These are phyloP conservation scores for Urochloa ruziziensis DNA, from an alignment of 176 grass and related monocot genomes.

Conservation along the genomic window DNA sequence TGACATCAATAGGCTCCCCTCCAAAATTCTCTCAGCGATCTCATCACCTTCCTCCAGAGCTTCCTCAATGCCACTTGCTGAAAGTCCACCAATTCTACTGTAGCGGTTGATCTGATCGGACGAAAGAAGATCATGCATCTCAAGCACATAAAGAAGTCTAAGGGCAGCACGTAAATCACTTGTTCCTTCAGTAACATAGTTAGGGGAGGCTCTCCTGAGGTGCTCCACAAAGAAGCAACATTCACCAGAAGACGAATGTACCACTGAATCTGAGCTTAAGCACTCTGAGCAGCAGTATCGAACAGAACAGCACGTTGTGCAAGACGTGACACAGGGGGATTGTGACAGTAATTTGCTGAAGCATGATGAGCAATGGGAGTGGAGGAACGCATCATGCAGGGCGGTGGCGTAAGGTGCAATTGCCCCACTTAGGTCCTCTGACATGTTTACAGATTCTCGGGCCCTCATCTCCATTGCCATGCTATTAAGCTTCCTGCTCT, in stretches of 20 bases:
- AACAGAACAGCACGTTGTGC: constrained; percentile 44
- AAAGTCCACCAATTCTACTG: constrained; percentile 61
- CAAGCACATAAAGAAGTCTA: constrained; percentile 56
- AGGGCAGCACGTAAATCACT: constrained; percentile 57
- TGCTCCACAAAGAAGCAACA: constrained; percentile 48
- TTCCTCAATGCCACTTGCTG: constrained; percentile 48
- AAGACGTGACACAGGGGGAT: constrained; percentile 17
- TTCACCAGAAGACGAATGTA: constrained; percentile 65
- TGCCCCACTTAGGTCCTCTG: constrained; percentile 59
- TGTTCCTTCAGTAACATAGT: constrained; percentile 29
- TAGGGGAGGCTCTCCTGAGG: neutral
- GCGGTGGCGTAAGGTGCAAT: constrained; percentile 53
- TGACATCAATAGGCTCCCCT: constrained; percentile 58
- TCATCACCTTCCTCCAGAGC: constrained; percentile 50
- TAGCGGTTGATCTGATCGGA: constrained; percentile 1
- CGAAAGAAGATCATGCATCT: constrained; percentile 23
- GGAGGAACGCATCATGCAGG: constrained; percentile 59
- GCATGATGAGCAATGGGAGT: constrained; percentile 64
- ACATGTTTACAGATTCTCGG: constrained; percentile 29
- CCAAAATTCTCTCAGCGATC: constrained; percentile 49
- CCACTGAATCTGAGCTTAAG: constrained; percentile 22
- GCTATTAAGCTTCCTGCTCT: neutral
- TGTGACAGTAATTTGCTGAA: constrained; percentile 44
- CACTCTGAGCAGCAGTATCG: constrained; percentile 70
- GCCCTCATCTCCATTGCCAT: constrained; percentile 78